Percentiles rank a stretch among this genome's conserved stretches.
These are phyloP conservation scores for Fraxinus greggii DNA, from an alignment of 305 asterid species.

Conservation along the genomic window DNA sequence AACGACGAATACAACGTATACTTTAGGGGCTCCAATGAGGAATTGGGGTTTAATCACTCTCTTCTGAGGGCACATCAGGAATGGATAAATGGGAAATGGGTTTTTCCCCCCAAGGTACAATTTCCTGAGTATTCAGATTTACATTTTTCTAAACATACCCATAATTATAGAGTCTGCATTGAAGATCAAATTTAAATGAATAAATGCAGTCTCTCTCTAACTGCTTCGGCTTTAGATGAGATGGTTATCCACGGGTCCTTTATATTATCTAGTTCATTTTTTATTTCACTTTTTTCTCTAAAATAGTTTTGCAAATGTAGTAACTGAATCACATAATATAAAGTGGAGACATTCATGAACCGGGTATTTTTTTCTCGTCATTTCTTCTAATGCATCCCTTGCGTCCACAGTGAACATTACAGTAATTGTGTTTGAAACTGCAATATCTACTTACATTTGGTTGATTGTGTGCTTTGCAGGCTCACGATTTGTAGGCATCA, in stretches of 20 bases:
- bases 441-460: slow-evolving; percentile 19
- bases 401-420: not conserved
- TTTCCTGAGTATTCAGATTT: not conserved
- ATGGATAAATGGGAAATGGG: slow-evolving; percentile 77
- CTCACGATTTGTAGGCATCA: not conserved
- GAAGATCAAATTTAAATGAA: not conserved
- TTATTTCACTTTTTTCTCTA: not conserved
- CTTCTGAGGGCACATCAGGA: slow-evolving; percentile 72
- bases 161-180: not conserved
- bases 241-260: not conserved
- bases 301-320: not conserved
- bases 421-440: not conserved
- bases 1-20: slow-evolving; percentile 45
- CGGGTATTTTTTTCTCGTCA: not conserved
- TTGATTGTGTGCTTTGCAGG: not conserved
- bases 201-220: not conserved
- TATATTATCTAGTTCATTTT: not conserved
- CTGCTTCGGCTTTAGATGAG: not conserved
- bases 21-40: slow-evolving; percentile 43
- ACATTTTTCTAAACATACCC: slow-evolving; percentile 4
- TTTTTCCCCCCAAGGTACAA: slow-evolving; percentile 45
- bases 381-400: not conserved
- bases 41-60: slow-evolving; percentile 42
- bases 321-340: not conserved
- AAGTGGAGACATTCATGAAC: not conserved